A percentile compares a stretch with the other conserved stretches of the same genome.
Conservation (phyloP, 2,329 filamentous ascomycete species). For the Ambrosiella xylebori region DNA sequence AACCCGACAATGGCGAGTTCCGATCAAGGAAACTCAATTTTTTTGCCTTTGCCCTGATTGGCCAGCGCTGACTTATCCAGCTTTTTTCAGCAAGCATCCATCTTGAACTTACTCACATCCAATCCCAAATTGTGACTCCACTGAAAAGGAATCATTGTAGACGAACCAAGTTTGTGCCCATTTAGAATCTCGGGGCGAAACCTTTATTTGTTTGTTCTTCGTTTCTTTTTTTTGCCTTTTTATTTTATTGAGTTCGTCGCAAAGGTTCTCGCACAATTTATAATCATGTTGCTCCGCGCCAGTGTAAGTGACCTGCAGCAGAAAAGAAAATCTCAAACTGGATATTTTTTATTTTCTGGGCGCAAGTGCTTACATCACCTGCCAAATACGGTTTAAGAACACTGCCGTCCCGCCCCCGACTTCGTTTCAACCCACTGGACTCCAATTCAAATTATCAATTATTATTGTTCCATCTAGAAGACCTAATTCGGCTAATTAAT, state of each 20-base stretch:
- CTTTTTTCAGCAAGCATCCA: not conserved
- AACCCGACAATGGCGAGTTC: not conserved
- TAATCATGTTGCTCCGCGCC: conserved; percentile 10
- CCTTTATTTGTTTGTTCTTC: not conserved
- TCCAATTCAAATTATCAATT: too few relatives aligned
- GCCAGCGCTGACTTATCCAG: not conserved
- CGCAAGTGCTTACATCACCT: not conserved
- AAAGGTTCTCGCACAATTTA: too few relatives aligned
- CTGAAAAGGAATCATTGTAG: not conserved
- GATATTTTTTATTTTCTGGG: not conserved
- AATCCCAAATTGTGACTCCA: not conserved
- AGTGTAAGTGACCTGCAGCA: conserved; percentile 11
- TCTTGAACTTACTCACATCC: not conserved
- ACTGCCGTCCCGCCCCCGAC: not conserved
- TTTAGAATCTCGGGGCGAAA: not conserved
- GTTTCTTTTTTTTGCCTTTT: not conserved
- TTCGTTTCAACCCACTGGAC: not conserved
- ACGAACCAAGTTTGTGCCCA: not conserved
- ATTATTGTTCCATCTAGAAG: too few relatives aligned
- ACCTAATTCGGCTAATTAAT: too few relatives aligned
- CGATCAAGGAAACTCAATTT: not conserved
- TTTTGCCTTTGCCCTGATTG: not conserved
- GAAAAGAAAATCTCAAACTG: not conserved
- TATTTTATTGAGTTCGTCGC: not conserved
- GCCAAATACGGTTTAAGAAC: conserved; percentile 8